Conservation (phyloP, 2,329 filamentous ascomycete genomes). For the Pseudogymnoascus sp. region DNA sequence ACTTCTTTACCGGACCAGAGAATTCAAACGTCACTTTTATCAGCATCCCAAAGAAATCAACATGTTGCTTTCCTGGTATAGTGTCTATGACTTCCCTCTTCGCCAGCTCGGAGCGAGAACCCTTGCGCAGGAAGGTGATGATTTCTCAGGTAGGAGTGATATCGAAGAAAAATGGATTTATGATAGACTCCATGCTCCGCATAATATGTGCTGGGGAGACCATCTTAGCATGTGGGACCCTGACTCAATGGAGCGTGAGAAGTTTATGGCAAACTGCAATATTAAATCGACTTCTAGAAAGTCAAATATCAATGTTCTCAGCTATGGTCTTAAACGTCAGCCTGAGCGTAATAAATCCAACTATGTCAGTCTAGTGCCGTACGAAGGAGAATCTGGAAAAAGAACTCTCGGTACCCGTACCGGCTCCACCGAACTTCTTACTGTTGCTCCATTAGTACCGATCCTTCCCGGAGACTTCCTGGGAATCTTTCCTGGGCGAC, state of each 20-base stretch:
- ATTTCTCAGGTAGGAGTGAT: slow-evolving; percentile 18
- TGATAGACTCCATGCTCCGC: slow-evolving; percentile 15
- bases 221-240: slow-evolving; percentile 13
- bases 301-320: slow-evolving; percentile 10
- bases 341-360: slow-evolving; percentile 10
- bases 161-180: slow-evolving; percentile 16
- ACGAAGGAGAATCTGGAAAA: background rate
- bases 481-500: slow-evolving; percentile 12
- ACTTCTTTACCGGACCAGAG: slow-evolving; percentile 16
- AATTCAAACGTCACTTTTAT: slow-evolving; percentile 16
- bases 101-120: slow-evolving; percentile 12
- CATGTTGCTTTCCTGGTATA: slow-evolving; percentile 12
- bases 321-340: slow-evolving; percentile 11
- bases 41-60: slow-evolving; percentile 9
- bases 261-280: background rate
- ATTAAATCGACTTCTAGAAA: slow-evolving; percentile 12
- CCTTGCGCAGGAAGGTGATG: slow-evolving; percentile 12
- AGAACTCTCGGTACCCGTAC: slow-evolving; percentile 4
- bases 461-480: slow-evolving; percentile 15
- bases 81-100: slow-evolving; percentile 13
- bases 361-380: slow-evolving; percentile 6
- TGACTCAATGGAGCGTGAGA: background rate
- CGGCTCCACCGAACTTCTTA: background rate
- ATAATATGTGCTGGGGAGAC: slow-evolving; percentile 12
- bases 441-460: slow-evolving; percentile 7